phyloP scores from a whole-genome alignment of 345 rosid species.

The Camelina sativa region DNA sequence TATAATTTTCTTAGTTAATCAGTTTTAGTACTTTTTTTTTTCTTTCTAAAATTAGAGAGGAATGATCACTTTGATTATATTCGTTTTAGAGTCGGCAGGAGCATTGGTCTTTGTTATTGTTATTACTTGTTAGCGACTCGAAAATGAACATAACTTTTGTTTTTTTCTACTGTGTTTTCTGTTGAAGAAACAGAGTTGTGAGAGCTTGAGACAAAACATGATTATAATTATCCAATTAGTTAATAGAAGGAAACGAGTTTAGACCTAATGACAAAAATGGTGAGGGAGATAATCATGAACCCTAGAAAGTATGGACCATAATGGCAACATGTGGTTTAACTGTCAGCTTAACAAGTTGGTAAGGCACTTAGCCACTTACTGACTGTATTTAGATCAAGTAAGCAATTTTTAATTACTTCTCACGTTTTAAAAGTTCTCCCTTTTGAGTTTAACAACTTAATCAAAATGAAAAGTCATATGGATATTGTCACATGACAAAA shows the following conservation, averaged over 20 bases:
- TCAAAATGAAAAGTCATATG: conserved; percentile 21
- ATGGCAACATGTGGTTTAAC: conserved; percentile 45
- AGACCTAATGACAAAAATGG: conserved; percentile 5
- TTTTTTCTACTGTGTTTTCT: not conserved
- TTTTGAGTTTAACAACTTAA: conserved; percentile 12
- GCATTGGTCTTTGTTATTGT: too few relatives aligned
- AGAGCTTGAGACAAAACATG: conserved; percentile 18
- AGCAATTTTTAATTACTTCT: not conserved
- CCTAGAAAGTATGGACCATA: conserved; percentile 41
- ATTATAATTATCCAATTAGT: not conserved
- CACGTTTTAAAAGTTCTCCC: not conserved
- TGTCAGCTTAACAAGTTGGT: conserved; percentile 39
- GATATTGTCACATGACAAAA: conserved; percentile 46
- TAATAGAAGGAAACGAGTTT: not conserved
- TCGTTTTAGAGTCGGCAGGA: too few relatives aligned
- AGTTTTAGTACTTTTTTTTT: too few relatives aligned
- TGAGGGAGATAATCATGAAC: conserved; percentile 36
- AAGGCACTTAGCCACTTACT: conserved; percentile 27
- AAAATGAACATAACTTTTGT: too few relatives aligned
- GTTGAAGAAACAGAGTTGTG: not conserved
- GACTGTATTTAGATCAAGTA: conserved; percentile 21
- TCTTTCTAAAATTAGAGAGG: too few relatives aligned
- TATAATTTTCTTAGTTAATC: too few relatives aligned
- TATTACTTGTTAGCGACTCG: too few relatives aligned
- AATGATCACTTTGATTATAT: too few relatives aligned